Evolutionary conservation across 2,329 filamentous ascomycete genomes (phyloP), one percentile per base, ranked within the genome.

Genomic region (Ophiosphaerella herpotricha): DNA sequence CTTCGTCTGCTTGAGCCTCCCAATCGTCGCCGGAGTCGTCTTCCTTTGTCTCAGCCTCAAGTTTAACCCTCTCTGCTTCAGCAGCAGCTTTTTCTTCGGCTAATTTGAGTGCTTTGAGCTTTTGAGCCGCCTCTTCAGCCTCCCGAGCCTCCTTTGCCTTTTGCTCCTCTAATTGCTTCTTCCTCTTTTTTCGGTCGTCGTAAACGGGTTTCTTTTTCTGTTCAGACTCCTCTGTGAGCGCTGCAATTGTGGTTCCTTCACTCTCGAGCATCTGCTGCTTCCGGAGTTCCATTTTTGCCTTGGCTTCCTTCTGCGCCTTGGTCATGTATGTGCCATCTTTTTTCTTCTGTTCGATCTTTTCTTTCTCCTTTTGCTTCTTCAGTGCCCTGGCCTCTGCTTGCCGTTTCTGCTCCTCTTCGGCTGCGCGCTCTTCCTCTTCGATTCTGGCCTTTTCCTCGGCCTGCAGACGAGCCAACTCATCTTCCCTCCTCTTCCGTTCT

Each of bases 281-380:
- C 64, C 91, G 91, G 64, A 86, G 79, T 75, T 93, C 88, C 61
- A 90, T 88, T 64, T 86, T 83, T 21, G 87, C 86, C 76, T 91
- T 90, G 68, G 90, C 88, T 64, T 92, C 89, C 68, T 86, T 89
- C 71, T 95, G 89, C 12, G 90, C 89, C 75, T 93, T 92, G 59
- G 90, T 93, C 66, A 93, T 77, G 75, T 88, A 93, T 68, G 90
- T 93, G 71, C 90, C 90, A 72, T 91, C 89, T 73, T 89, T 90
- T 82, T 93, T 94, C 48, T 91, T 83, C 76, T 93, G 87, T 69
- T 94, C 90, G 53, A 93, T 86, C 74, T 84, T 90, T 73, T 92
- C 88, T 79, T 89, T 93, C 66, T 95, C 90, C 70, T 85, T 91
- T 66, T 91, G 89, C 80, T 93, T 94, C 81, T 89, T 93, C 37